Base-by-base conservation (phyloP, 2,329 filamentous ascomycete genomes). In the Neofusicoccum ribis region DNA sequence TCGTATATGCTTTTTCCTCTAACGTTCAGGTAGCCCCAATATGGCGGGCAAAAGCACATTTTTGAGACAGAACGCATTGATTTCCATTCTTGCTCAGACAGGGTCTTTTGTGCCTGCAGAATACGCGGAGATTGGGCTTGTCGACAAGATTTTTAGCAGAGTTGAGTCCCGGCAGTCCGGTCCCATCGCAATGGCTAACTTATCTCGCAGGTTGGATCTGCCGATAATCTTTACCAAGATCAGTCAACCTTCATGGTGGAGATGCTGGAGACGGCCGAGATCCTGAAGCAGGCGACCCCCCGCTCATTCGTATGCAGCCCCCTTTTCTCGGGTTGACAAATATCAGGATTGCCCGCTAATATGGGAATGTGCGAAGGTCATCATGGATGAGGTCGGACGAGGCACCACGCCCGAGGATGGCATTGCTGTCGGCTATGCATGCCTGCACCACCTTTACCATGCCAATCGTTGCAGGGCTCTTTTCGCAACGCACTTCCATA, bases 181-280 rank as follows among this genome's bases (percentile, higher is more conserved):
- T 3, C 31, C 15, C 9, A 37, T 37, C 51, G 4, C 23, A 36
- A 41, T 34, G 23, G 31, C 51, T 67, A 27, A 60, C 23, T 4
- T 17, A 50, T 43, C 59, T 51, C 23, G 31, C 54, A 68, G 66
- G 90, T 96, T 23, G 95, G 95, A 1, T 96, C 93, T 0, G 95
- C 94, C 1, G 96, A 99, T 77, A 94, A 97, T 75, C 83, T 99
- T n/a, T 97, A 91, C 80, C 87, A 88, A 59, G 91, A 97, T 80
- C 93, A 98, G 77, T 97, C 92, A 62, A 99, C 96, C 0, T 99
- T 99, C 78, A 98, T 99, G 95, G 92, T 98, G 1, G 95, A 99
- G 80, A 99, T 99, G 95, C 85, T 97, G 2, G 95, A 99, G 79
- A 97, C 95, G 20, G 93, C 94, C 1, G 85, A 90, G 31, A 99